Percentiles rank a stretch among this genome's conserved stretches.
Conservation (phyloP, 352 stramenopile genomes). For the Globisporangium sylvaticum region DNA sequence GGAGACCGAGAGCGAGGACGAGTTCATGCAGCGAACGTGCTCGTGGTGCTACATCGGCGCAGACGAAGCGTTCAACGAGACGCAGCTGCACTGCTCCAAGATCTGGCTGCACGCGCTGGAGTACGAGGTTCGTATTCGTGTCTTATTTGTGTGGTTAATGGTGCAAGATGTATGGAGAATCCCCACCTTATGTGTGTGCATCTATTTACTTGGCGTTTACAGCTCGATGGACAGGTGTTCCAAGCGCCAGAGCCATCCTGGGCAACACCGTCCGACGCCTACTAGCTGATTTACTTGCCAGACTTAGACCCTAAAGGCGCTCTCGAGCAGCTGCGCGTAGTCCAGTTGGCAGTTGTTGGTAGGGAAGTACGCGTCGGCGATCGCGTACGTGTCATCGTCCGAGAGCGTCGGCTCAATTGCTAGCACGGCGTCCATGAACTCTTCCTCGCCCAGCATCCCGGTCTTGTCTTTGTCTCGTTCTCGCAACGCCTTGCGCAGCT, state of each 20-base stretch:
- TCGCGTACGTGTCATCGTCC: conserved; percentile 70
- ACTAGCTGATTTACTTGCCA: conserved; percentile 10
- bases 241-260: conserved; percentile 54
- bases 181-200: conserved; percentile 17
- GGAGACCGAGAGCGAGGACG: conserved; percentile 56
- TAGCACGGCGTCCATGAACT: conserved; percentile 72
- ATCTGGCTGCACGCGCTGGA: conserved; percentile 87
- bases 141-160: not conserved
- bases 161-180: not conserved
- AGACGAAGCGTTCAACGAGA: conserved; percentile 74
- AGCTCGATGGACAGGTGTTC: conserved; percentile 74
- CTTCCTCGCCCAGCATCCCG: conserved; percentile 57
- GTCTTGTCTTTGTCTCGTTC: conserved; percentile 54
- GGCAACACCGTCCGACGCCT: conserved; percentile 38
- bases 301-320: conserved; percentile 41
- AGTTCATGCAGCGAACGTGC: conserved; percentile 78
- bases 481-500: conserved; percentile 61
- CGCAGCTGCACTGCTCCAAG: conserved; percentile 78
- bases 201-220: not conserved
- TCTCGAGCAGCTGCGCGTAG: conserved; percentile 65
- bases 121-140: conserved; percentile 64
- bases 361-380: conserved; percentile 73
- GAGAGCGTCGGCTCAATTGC: conserved; percentile 52
- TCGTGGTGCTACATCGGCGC: conserved; percentile 65
- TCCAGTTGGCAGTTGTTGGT: conserved; percentile 65